A percentile compares a stretch with the other conserved stretches of the same genome.
Evolutionary conservation across 257 asterid species (phyloP).

Genomic region (Nicotiana sylvestris): DNA sequence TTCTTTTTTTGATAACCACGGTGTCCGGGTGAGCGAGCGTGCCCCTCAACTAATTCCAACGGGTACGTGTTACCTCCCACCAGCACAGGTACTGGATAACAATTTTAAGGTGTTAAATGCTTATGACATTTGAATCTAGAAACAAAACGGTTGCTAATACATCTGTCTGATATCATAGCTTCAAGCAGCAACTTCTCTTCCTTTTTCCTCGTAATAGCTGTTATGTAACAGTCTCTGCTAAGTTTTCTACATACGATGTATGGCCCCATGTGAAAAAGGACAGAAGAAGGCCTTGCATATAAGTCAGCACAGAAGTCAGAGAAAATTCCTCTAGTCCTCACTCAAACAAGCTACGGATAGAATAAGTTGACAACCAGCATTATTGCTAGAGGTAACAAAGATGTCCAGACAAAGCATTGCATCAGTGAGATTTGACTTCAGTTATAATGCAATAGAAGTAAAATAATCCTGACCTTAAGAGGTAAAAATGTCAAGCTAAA

Average conservation of each 20-base stretch:
- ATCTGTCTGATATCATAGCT: neutral
- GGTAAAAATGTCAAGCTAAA: slow-evolving; percentile 4
- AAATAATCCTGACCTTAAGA: neutral
- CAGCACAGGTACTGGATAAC: neutral
- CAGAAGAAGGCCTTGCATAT: neutral
- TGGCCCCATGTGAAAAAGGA: neutral
- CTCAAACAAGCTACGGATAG: neutral
- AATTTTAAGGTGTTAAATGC: neutral
- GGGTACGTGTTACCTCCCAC: no score
- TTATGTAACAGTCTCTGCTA: neutral
- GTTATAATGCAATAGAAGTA: neutral
- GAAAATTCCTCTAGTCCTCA: neutral
- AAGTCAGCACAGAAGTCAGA: neutral
- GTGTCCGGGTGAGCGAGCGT: no score
- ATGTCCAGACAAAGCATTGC: neutral
- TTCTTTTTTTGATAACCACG: no score
- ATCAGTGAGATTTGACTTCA: neutral
- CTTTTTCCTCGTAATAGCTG: neutral
- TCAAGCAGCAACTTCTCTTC: neutral
- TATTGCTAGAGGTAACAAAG: neutral
- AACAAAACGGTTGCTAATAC: neutral
- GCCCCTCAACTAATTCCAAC: no score
- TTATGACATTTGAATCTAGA: neutral
- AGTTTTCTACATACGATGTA: neutral
- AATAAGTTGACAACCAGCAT: neutral